Percentiles rank a stretch among this genome's conserved stretches.
phyloP scores from a whole-genome alignment of 305 asterid genomes.

The Fraxinus angustifolia region DNA sequence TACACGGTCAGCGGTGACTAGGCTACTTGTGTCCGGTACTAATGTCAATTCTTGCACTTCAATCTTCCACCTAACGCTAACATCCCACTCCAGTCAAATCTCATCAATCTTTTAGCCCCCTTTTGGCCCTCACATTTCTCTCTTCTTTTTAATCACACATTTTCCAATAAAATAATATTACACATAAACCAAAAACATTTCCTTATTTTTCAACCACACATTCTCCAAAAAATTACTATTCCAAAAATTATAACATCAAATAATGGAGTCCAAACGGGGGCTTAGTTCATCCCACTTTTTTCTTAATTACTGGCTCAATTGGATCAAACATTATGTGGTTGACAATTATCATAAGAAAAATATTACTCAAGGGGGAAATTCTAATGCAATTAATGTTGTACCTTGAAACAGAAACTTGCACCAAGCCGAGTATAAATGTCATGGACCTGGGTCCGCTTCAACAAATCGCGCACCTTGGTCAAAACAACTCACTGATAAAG shows the following conservation, averaged over 20 bases:
- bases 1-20: neutral
- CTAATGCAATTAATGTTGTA: constrained; percentile 3
- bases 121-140: neutral
- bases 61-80: neutral
- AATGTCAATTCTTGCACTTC: neutral
- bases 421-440: constrained; percentile 67
- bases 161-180: no score
- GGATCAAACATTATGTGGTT: neutral
- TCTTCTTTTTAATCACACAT: neutral
- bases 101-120: neutral
- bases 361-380: neutral
- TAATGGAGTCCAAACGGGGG: neutral
- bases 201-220: neutral
- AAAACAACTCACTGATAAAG: constrained; percentile 58
- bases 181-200: neutral
- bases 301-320: neutral
- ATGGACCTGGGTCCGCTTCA: constrained; percentile 67
- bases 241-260: neutral
- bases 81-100: neutral
- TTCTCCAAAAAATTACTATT: neutral
- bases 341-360: neutral
- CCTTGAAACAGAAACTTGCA: constrained; percentile 47
- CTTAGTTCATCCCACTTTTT: neutral
- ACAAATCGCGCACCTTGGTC: constrained; percentile 61
- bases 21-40: neutral